Evolutionary conservation across 345 rosid genomes (phyloP).

Genomic region (Anacardium occidentale): DNA sequence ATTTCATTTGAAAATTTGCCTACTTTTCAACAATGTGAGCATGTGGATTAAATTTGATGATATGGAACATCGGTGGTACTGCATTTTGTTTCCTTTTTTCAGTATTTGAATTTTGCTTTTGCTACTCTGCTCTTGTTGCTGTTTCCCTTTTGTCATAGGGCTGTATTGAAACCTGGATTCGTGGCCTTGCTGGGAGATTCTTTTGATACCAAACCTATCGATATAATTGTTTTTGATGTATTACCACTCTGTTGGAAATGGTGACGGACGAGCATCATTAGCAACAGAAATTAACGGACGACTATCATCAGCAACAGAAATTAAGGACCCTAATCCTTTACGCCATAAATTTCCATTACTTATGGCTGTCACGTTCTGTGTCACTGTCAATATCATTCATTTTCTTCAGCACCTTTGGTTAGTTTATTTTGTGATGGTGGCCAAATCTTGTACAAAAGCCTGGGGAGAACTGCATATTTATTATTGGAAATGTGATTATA

Average conservation of each 20-base stretch:
- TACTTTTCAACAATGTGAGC: not conserved
- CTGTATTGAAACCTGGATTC: conserved; percentile 94
- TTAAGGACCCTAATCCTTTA: conserved; percentile 88
- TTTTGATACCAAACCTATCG: conserved; percentile 74
- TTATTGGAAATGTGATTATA: no score
- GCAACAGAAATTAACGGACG: conserved; percentile 84
- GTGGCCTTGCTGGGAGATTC: conserved; percentile 90
- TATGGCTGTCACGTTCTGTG: no score
- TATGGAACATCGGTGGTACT: no score
- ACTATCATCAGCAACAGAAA: no score
- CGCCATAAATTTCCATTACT: conserved; percentile 92
- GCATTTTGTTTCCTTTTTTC: not conserved
- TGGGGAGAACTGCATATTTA: no score
- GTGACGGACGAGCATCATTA: conserved; percentile 68
- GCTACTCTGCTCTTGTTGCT: not conserved
- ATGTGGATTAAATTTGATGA: not conserved
- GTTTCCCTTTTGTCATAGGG: conserved; percentile 62
- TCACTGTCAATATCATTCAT: no score
- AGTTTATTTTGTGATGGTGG: no score
- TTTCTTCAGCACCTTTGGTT: no score
- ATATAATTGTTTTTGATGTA: conserved; percentile 91
- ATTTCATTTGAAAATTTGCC: not conserved
- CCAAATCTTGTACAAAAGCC: no score
- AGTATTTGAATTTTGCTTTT: not conserved
- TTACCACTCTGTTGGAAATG: conserved; percentile 85